A percentile compares a stretch with the other conserved stretches of the same genome.
Conservation (phyloP, 2,329 filamentous ascomycete genomes). For the Cadophora malorum region DNA sequence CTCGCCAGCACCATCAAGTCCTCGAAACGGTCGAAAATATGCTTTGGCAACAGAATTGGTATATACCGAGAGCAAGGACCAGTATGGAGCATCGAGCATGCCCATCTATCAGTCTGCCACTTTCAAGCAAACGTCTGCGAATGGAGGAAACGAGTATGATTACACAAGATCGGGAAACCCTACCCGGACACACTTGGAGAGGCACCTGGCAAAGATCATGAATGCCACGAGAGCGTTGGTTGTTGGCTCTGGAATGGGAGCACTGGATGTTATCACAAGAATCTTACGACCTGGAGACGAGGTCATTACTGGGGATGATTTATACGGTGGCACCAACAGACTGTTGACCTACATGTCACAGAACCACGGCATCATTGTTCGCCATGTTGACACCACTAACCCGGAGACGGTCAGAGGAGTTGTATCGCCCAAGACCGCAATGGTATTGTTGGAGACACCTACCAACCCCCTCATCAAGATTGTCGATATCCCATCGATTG, state of each 20-base stretch:
- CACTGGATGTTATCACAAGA: conserved; percentile 93
- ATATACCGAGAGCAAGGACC: conserved; percentile 93
- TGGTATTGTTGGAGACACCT: conserved; percentile 95
- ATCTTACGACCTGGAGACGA: conserved; percentile 92
- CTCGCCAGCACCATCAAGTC: conserved; percentile 91
- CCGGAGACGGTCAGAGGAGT: conserved; percentile 72
- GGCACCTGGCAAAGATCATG: conserved; percentile 99
- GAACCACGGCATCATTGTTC: conserved; percentile 89
- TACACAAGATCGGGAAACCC: conserved; percentile 98
- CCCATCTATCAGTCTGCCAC: conserved; percentile 99
- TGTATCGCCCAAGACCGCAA: conserved; percentile 81
- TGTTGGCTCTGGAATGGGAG: conserved; percentile 96
- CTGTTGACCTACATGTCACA: conserved; percentile 90
- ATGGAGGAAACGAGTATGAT: conserved; percentile 88
- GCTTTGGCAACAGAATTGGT: conserved; percentile 95
- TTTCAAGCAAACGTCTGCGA: conserved; percentile 89
- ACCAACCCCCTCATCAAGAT: conserved; percentile 99
- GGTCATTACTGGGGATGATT: conserved; percentile 94
- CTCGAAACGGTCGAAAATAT: conserved; percentile 84
- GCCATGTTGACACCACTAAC: conserved; percentile 93
- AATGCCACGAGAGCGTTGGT: conserved; percentile 88
- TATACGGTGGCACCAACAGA: conserved; percentile 95
- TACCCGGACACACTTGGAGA: conserved; percentile 92
- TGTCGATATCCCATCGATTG: conserved; percentile 85
- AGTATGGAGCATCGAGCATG: conserved; percentile 95